Base-by-base conservation (phyloP, 495 filamentous ascomycete genomes). In the Penicillium mononematosum region DNA sequence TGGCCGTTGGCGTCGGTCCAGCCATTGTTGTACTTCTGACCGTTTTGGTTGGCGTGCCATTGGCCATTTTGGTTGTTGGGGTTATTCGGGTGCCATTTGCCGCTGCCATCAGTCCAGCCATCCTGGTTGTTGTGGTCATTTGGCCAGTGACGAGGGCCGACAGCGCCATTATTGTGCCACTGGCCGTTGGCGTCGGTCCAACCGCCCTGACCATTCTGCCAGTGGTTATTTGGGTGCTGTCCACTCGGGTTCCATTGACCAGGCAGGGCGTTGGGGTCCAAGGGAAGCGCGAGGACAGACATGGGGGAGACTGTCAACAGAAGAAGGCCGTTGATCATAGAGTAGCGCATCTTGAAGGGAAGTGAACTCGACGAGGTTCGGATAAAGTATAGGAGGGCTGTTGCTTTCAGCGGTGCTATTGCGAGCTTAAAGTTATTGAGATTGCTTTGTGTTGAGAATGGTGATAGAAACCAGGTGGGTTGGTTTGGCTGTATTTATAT, bases 151-250 rank as follows among this genome's bases (percentile, higher is more conserved):
- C 24, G 24, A 5, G 4, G 24, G 24, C 24, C 4, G 24, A 25
- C 24, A 25, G 4, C 24, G 24, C 24, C 24, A 25, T 25, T 5
- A 25, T 29, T 22, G 58, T 34, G 45, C 61, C 46, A 34, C n/a
- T 52, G 55, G 2, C 25, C 50, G 25, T 59, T 43, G 43, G 12
- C 31, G 3, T 25, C 24, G 5, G 24, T 25, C 24, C 24, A 25
- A 25, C 24, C 24, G 24, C 24, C 24, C 24, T 25, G 24, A 3
- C 24, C 66, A 5, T 58, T 49, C 19, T 46, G 42, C 43, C 65
- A 68, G 16, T 68, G 60, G 9, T 63, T 60, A 34, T 63, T 66
- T 32, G 58, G 62, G 49, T 68, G 66, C 36, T 68, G 60, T 20
- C 63, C 66, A 49, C 50, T 59, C 3, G 63, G 63, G 25, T 68